Evolutionary conservation across 805 yeast genomes (phyloP).

Genomic region (Scheffersomyces stipitis): DNA sequence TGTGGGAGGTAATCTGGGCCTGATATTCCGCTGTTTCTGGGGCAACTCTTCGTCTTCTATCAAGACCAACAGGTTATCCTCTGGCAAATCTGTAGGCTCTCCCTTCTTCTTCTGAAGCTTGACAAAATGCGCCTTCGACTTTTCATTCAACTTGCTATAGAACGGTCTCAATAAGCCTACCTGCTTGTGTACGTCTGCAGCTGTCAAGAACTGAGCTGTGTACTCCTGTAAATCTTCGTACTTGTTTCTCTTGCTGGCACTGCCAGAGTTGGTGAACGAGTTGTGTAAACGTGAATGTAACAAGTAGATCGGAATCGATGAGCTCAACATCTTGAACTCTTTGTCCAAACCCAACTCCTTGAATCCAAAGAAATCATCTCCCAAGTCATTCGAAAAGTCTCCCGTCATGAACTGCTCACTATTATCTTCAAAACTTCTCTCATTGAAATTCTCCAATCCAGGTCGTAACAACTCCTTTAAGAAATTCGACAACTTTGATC

Average conservation of each 20-base stretch:
- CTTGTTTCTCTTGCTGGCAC: constrained; percentile 50
- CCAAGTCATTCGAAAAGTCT: constrained; percentile 88
- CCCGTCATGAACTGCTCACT: constrained; percentile 95
- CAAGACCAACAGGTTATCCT: constrained; percentile 30
- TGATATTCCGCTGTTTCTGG: constrained; percentile 66
- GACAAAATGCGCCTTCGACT: constrained; percentile 43
- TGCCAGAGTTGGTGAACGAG: constrained; percentile 45
- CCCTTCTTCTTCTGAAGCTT: constrained; percentile 42
- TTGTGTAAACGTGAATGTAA: constrained; percentile 73
- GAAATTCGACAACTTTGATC: constrained; percentile 63
- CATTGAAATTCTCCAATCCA: constrained; percentile 67
- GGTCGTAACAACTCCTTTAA: constrained; percentile 85
- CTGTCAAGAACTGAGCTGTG: constrained; percentile 51
- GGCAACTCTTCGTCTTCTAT: constrained; percentile 87
- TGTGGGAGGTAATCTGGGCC: constrained; percentile 86
- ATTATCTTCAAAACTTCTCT: constrained; percentile 79
- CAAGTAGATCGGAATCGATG: constrained; percentile 86
- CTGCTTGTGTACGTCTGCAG: constrained; percentile 51
- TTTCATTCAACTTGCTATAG: constrained; percentile 37
- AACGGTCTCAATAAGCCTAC: constrained; percentile 61
- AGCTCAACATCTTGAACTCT: constrained; percentile 80
- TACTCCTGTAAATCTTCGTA: constrained; percentile 66
- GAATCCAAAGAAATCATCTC: constrained; percentile 98
- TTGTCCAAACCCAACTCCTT: constrained; percentile 89
- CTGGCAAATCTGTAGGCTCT: constrained; percentile 42